phyloP scores from a whole-genome alignment of 2,329 filamentous ascomycete species.

The Fusarium sp. region DNA sequence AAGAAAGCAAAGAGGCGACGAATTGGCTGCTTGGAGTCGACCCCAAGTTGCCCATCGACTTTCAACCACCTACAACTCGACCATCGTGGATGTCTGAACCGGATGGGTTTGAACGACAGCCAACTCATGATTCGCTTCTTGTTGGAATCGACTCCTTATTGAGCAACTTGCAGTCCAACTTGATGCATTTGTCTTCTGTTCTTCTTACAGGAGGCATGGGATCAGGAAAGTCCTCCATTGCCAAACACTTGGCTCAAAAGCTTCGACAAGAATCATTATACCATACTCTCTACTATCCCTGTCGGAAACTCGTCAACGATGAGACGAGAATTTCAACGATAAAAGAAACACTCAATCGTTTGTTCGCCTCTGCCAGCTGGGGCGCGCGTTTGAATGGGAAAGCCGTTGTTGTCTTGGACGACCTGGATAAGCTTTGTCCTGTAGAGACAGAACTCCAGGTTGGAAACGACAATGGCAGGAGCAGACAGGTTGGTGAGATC shows the following conservation, averaged over 20 bases:
- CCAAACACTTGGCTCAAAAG: slow-evolving; percentile 79
- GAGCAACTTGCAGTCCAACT: slow-evolving; percentile 76
- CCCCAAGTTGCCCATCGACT: slow-evolving; percentile 76
- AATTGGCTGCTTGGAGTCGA: slow-evolving; percentile 85
- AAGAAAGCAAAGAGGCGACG: slow-evolving; percentile 61
- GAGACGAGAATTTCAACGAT: slow-evolving; percentile 90
- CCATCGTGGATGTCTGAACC: slow-evolving; percentile 67
- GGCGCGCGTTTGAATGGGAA: slow-evolving; percentile 87
- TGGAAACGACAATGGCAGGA: slow-evolving; percentile 91
- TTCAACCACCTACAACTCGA: slow-evolving; percentile 78
- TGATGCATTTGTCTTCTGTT: slow-evolving; percentile 89
- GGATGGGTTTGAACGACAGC: slow-evolving; percentile 64
- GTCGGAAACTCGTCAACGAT: slow-evolving; percentile 87
- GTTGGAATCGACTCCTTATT: slow-evolving; percentile 88
- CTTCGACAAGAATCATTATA: slow-evolving; percentile 80
- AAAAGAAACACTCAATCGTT: slow-evolving; percentile 84
- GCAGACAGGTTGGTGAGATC: slow-evolving; percentile 90
- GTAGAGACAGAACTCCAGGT: slow-evolving; percentile 95
- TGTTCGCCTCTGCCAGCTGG: slow-evolving; percentile 94
- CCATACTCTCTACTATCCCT: slow-evolving; percentile 87
- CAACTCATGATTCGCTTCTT: slow-evolving; percentile 70
- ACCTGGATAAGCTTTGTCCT: slow-evolving; percentile 92
- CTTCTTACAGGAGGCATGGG: slow-evolving; percentile 90
- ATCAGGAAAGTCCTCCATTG: slow-evolving; percentile 87
- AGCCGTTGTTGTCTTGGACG: slow-evolving; percentile 88